Conservation (phyloP, 768 basidiomycete species). For the Sarcomyxa edulis region DNA sequence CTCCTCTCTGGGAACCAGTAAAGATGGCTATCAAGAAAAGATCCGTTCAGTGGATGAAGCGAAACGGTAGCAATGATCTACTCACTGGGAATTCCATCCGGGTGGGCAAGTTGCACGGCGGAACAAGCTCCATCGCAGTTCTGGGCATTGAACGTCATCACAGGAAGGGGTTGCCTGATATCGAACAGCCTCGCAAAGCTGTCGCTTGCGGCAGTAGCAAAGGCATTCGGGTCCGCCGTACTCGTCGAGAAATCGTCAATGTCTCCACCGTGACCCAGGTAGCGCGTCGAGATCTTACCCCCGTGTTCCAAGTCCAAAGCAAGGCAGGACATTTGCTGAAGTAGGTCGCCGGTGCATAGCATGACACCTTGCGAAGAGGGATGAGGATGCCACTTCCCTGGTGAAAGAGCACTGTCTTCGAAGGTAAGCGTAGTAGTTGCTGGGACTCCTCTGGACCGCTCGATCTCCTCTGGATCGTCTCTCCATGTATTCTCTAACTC, state of each 20-base stretch:
- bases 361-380: conserved; percentile 1
- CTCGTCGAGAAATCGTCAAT: conserved; percentile 25
- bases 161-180: conserved; percentile 27
- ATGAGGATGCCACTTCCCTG: conserved; percentile 2
- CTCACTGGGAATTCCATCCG: conserved; percentile 32
- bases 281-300: conserved; percentile 15
- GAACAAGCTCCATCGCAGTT: conserved; percentile 13
- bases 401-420: neutral
- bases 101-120: conserved; percentile 24
- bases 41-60: neutral
- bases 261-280: conserved; percentile 15
- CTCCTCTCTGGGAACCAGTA: conserved; percentile 18
- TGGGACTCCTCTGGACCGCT: conserved; percentile 11
- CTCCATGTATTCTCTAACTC: conserved; percentile 11
- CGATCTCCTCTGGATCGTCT: conserved; percentile 15
- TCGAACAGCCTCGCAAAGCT: conserved; percentile 35
- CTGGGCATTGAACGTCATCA: conserved; percentile 23
- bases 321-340: neutral
- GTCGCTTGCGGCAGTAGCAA: conserved; percentile 30
- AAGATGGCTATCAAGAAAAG: conserved; percentile 19
- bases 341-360: neutral
- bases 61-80: conserved; percentile 1
- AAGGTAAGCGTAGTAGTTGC: conserved; percentile 1
- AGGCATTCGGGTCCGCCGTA: conserved; percentile 25
- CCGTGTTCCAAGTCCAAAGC: conserved; percentile 8